Conservation (phyloP, 768 basidiomycete species). For the Mycena vitilis region DNA sequence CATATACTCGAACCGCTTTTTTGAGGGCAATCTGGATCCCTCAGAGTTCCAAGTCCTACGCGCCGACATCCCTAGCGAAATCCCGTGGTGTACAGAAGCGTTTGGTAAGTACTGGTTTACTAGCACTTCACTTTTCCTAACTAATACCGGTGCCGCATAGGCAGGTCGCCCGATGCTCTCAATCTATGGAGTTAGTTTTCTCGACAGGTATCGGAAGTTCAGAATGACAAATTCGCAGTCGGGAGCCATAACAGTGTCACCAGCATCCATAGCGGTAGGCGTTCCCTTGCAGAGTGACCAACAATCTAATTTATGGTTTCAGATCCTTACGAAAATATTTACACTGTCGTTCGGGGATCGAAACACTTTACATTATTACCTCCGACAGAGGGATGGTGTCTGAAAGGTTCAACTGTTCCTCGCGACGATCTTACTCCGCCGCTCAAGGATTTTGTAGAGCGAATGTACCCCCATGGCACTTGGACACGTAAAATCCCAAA, state of each 20-base stretch:
- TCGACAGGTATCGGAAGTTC: background rate
- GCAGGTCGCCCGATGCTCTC: slow-evolving; percentile 82
- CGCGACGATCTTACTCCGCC: background rate
- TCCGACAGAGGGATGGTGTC: slow-evolving; percentile 88
- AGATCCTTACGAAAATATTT: slow-evolving; percentile 96
- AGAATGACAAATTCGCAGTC: slow-evolving; percentile 44
- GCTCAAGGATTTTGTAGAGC: slow-evolving; percentile 52
- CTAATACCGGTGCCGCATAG: slow-evolving; percentile 46
- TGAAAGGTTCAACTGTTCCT: slow-evolving; percentile 67
- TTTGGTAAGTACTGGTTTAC: slow-evolving; percentile 68
- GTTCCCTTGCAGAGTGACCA: background rate
- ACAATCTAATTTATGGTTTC: slow-evolving; percentile 3
- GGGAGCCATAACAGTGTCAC: slow-evolving; percentile 83
- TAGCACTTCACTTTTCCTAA: background rate
- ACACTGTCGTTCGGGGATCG: slow-evolving; percentile 84
- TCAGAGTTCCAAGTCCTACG: slow-evolving; percentile 76
- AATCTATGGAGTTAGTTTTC: slow-evolving; percentile 79
- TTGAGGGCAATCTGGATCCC: slow-evolving; percentile 44
- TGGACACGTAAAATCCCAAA: slow-evolving; percentile 62
- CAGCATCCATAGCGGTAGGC: slow-evolving; percentile 85
- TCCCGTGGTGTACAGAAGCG: slow-evolving; percentile 82
- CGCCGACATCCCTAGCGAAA: slow-evolving; percentile 73
- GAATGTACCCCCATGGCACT: slow-evolving; percentile 72
- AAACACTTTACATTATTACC: slow-evolving; percentile 91
- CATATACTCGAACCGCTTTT: slow-evolving; percentile 65